Base-by-base conservation (phyloP, 228 moss, liverwort and hornwort genomes). In the Sphagnum fallax region DNA sequence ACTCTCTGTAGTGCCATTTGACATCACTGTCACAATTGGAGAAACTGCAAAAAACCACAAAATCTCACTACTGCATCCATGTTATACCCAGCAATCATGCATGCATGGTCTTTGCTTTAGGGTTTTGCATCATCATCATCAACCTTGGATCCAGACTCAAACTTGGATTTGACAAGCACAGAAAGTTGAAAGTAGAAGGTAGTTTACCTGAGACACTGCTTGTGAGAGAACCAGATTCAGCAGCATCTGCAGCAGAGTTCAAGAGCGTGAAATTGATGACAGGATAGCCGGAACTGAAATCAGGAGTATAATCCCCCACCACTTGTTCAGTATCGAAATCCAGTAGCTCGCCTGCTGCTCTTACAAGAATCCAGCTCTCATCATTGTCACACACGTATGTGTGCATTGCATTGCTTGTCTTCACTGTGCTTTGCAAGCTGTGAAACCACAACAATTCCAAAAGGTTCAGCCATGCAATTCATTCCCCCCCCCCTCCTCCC, bases 361-460 rank as follows among this genome's bases (percentile, higher is more conserved):
- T 73, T 0, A 73, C 71, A 49, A 75, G 79, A 0, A 10, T 66
- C 85, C 85, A 85, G 32, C 32, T 32, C 0, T 0, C 0, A 0
- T 75, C 77, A 8, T 15, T 3, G 0, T 68, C 50, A 8, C 85
- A 85, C 1, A 61, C 16, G 11, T 82, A 85, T 9, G 58, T 78
- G 71, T 82, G 78, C 15, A 47, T 53, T 5, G 74, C 86, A 5
- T 53, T 57, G 61, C 10, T 18, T 0, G 60, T 76, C 18, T 64
- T 67, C 52, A 64, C 80, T 8, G 50, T 66, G 59, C 75, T 68
- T 70, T 76, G 72, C 75, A 74, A 66, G 59, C 86, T 86, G 82
- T 32, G 32, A 32, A 32, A 32, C 32, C 32, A 32, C 2, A 2
- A 32, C 32, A 32, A 32, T 32, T 32, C 32, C 32, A 32, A 32